Percentiles rank a stretch among this genome's conserved stretches.
These are phyloP conservation scores for Coemansia umbellata DNA, from an alignment of 192 early-diverging fungal species.

Conservation along the genomic window DNA sequence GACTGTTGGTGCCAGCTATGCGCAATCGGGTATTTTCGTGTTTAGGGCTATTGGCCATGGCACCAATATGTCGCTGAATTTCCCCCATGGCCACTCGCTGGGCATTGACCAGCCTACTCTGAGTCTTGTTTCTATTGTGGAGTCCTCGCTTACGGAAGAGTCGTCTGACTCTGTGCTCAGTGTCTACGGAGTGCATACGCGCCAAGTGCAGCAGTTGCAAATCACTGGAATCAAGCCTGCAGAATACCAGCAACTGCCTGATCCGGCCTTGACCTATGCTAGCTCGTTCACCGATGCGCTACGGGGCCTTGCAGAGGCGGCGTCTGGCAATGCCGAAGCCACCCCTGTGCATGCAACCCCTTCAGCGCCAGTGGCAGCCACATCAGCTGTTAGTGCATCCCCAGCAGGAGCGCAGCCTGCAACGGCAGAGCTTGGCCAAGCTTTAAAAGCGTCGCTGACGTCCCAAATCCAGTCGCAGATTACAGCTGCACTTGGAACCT, in stretches of 20 bases:
- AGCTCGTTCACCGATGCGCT: background rate
- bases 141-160: constrained; percentile 6
- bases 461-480: constrained; percentile 25
- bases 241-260: constrained; percentile 14
- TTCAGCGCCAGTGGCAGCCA: background rate
- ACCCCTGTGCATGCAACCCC: constrained; percentile 1
- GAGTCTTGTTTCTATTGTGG: constrained; percentile 26
- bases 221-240: constrained; percentile 13
- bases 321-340: background rate
- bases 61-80: constrained; percentile 19
- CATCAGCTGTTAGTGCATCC: background rate
- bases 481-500: constrained; percentile 9
- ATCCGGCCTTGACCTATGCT: constrained; percentile 28
- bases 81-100: constrained; percentile 22
- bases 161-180: constrained; percentile 11
- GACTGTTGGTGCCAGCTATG: constrained; percentile 20
- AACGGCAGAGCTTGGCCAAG: background rate
- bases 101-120: constrained; percentile 34
- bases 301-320: background rate
- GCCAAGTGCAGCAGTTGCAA: constrained; percentile 45
- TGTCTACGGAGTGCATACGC: constrained; percentile 42
- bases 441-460: background rate
- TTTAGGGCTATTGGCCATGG: constrained; percentile 18
- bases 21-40: constrained; percentile 29
- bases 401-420: background rate